Evolutionary conservation across 2,329 filamentous ascomycete species (phyloP).

Genomic region (Akanthomyces dipterigenus): DNA sequence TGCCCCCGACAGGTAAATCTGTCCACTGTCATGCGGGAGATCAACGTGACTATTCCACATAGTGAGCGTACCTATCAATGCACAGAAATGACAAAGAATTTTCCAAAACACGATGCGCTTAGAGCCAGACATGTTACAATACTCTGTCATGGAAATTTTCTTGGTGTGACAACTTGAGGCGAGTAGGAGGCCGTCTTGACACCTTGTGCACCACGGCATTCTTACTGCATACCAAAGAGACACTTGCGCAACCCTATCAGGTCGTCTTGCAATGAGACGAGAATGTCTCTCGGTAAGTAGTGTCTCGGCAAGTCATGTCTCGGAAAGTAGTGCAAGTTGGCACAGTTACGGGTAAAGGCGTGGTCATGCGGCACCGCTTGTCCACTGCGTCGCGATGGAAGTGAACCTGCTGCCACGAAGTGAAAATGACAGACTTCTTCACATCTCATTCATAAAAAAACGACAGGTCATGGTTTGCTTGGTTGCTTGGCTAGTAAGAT

Average conservation of each 20-base stretch:
- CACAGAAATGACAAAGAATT: too few species aligned
- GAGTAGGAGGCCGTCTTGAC: not conserved
- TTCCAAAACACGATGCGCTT: too few species aligned
- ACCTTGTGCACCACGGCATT: not conserved
- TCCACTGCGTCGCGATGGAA: not conserved
- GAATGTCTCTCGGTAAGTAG: too few species aligned
- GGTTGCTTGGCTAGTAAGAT: too few species aligned
- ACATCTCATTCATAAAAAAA: not conserved
- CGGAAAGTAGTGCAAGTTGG: constrained; percentile 1
- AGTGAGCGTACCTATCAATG: too few species aligned
- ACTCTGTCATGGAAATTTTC: too few species aligned
- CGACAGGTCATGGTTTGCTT: not conserved
- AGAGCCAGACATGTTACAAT: too few species aligned
- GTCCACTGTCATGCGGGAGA: too few species aligned
- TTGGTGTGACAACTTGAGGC: not conserved
- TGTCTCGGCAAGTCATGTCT: not conserved
- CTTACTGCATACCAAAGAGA: not conserved
- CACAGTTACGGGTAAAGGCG: not conserved
- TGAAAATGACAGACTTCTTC: not conserved
- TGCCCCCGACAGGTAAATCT: too few species aligned
- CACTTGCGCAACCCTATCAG: not conserved
- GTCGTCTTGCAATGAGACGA: not conserved
- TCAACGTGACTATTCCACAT: too few species aligned
- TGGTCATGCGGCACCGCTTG: constrained; percentile 4
- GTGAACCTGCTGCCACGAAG: not conserved